phyloP scores from a whole-genome alignment of 148 eudicot species.

The Rhododendron simsii region DNA sequence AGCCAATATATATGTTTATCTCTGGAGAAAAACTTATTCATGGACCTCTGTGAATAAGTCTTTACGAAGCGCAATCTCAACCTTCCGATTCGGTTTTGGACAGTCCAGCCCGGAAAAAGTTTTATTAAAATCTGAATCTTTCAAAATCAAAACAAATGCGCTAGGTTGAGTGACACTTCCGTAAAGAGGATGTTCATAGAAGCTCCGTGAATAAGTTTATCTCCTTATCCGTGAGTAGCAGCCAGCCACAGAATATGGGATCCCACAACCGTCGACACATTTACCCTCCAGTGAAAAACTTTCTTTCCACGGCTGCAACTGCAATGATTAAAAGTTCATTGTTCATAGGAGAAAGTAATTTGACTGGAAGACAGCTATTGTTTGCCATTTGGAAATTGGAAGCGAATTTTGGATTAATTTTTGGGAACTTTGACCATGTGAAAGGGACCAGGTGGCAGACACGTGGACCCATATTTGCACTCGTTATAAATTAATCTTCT shows the following conservation, averaged over 20 bases:
- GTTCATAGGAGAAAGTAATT: background rate
- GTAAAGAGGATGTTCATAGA: too few relatives aligned
- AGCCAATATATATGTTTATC: too few relatives aligned
- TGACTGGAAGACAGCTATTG: background rate
- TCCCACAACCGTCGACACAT: background rate
- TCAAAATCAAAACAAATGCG: too few relatives aligned
- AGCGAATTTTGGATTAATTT: background rate
- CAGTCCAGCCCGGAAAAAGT: fast-evolving
- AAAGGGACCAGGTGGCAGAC: slow-evolving; percentile 36
- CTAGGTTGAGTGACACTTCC: too few relatives aligned
- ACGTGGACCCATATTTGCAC: slow-evolving; percentile 26
- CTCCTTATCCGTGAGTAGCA: background rate
- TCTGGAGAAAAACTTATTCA: too few relatives aligned
- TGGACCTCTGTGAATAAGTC: too few relatives aligned
- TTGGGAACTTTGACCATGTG: slow-evolving; percentile 21
- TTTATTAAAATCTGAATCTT: too few relatives aligned
- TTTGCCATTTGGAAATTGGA: background rate
- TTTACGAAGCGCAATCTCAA: too few relatives aligned
- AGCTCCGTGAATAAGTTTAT: too few relatives aligned
- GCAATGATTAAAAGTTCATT: slow-evolving; percentile 16
- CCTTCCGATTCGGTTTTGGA: too few relatives aligned
- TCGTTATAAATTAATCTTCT: background rate
- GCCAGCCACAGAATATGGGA: background rate
- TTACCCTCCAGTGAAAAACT: background rate
- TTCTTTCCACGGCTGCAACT: background rate